phyloP scores from a whole-genome alignment of 176 grass and related monocot genomes.

The Sorghum bicolor region DNA sequence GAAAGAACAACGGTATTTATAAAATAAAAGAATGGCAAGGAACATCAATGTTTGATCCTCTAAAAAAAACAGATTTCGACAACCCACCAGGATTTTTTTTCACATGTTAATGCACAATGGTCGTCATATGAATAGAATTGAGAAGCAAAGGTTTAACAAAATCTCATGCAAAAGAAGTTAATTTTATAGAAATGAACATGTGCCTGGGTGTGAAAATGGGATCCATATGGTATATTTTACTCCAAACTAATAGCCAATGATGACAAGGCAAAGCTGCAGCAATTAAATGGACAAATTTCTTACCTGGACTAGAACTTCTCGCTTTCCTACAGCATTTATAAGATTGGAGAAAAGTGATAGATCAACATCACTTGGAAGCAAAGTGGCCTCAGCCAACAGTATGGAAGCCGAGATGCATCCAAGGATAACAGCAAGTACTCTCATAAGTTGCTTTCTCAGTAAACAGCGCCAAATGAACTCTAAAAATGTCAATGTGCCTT shows the following conservation, averaged over 20 bases:
- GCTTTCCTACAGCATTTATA: conserved; percentile 77
- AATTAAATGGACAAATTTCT: not conserved
- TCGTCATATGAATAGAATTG: not conserved
- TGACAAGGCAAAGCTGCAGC: not conserved
- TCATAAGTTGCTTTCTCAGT: conserved; percentile 87
- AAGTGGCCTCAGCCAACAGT: conserved; percentile 91
- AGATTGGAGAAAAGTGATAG: conserved; percentile 97
- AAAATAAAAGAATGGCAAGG: not conserved
- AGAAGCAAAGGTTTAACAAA: not conserved
- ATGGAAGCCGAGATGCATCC: conserved; percentile 88
- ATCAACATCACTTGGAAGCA: conserved; percentile 89
- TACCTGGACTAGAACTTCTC: conserved; percentile 96
- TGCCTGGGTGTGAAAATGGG: not conserved
- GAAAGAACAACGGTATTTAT: not conserved
- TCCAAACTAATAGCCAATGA: not conserved
- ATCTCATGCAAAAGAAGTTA: conserved; percentile 10
- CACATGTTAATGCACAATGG: not conserved
- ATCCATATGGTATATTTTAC: not conserved
- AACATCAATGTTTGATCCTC: not conserved
- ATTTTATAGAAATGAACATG: not conserved
- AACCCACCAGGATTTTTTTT: not conserved
- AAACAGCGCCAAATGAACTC: conserved; percentile 92
- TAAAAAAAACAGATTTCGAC: not conserved
- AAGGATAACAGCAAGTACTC: conserved; percentile 58
- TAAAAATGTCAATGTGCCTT: conserved; percentile 41